A percentile compares a stretch with the other conserved stretches of the same genome.
Evolutionary conservation across 371 early-diverging fungal species (phyloP).

Genomic region (Smittium culicis): DNA sequence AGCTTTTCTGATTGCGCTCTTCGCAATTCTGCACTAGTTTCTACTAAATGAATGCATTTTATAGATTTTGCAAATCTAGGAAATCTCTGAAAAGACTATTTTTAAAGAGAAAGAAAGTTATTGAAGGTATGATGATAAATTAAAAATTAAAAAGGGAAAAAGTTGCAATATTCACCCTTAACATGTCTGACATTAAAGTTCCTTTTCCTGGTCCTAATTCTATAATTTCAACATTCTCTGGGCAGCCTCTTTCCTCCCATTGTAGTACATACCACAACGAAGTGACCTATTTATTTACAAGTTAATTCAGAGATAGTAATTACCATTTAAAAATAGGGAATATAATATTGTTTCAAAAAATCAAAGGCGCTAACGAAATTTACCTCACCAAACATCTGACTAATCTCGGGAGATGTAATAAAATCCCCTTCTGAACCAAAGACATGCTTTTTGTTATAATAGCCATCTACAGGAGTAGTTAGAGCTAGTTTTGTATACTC

Average conservation of each 20-base stretch:
- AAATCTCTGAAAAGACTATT: slow-evolving; percentile 43
- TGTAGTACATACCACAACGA: slow-evolving; percentile 28
- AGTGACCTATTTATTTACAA: slow-evolving; percentile 13
- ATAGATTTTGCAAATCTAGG: slow-evolving; percentile 46
- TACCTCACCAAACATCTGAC: slow-evolving; percentile 89
- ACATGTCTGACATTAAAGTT: slow-evolving; percentile 82
- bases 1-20: slow-evolving; percentile 48
- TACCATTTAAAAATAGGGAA: not conserved
- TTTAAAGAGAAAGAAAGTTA: slow-evolving; percentile 17
- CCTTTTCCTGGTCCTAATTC: slow-evolving; percentile 94
- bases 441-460: slow-evolving; percentile 81
- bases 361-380: too few relatives aligned
- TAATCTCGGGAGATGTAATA: slow-evolving; percentile 89
- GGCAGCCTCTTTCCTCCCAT: slow-evolving; percentile 26
- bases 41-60: slow-evolving; percentile 58
- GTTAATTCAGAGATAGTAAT: not conserved
- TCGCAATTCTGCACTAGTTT: slow-evolving; percentile 65
- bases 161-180: slow-evolving; percentile 41
- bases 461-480: slow-evolving; percentile 79
- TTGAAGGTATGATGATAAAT: slow-evolving; percentile 3
- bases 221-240: slow-evolving; percentile 36
- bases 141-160: not conserved
- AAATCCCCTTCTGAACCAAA: slow-evolving; percentile 93
- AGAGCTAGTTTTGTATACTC: slow-evolving; percentile 80
- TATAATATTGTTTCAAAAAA: too few relatives aligned